A percentile compares a stretch with the other conserved stretches of the same genome.
Conservation (phyloP, 257 asterid species). For the Rehmannia glutinosa region DNA sequence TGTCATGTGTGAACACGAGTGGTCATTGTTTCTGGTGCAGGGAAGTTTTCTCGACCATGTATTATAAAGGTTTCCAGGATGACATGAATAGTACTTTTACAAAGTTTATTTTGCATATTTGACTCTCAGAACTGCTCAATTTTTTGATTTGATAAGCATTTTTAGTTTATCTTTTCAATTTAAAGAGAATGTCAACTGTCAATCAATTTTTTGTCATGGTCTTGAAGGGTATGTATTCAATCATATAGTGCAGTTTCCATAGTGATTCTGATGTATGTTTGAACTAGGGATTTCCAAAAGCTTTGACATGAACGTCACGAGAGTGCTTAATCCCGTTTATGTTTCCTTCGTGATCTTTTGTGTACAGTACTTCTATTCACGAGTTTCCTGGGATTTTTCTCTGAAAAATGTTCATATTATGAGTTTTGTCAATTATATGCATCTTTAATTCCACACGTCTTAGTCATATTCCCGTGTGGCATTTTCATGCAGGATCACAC, state of each 20-base stretch:
- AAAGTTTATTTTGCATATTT: not conserved
- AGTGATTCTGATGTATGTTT: not conserved
- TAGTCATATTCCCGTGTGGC: not conserved
- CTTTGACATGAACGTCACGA: not conserved
- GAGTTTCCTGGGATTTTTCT: not conserved
- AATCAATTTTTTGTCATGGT: not conserved
- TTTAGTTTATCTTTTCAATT: not conserved
- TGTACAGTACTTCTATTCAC: not conserved
- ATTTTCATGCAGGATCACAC: slow-evolving; percentile 69
- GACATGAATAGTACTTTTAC: not conserved
- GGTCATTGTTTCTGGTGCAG: not conserved
- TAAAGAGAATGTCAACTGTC: not conserved
- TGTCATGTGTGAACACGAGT: not conserved
- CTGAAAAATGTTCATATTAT: not conserved
- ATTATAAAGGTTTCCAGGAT: not conserved
- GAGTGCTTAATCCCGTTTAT: not conserved
- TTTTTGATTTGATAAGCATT: too few species aligned
- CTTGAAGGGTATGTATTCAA: not conserved
- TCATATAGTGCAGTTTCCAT: not conserved
- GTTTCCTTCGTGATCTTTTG: not conserved
- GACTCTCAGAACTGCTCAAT: not conserved
- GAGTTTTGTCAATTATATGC: not conserved
- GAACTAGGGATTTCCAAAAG: not conserved
- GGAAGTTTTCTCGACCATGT: not conserved
- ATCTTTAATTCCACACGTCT: not conserved